Evolutionary conservation across 108 stramenopile species (phyloP).

Genomic region (Nitzschia sp.): DNA sequence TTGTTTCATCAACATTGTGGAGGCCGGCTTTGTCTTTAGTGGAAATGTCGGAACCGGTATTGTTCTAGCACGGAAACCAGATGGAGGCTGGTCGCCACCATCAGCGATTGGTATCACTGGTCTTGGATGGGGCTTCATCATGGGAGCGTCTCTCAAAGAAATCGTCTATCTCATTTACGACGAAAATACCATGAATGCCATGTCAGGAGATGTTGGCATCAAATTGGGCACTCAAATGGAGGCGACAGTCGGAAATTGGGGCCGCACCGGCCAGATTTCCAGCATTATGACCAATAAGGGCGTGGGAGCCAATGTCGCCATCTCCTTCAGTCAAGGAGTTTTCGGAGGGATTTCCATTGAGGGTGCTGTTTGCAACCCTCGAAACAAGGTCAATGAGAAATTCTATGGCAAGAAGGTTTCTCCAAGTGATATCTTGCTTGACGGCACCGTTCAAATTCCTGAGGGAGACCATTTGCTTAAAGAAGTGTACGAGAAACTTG

Average conservation of each 20-base stretch:
- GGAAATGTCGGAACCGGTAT: slow-evolving; percentile 72
- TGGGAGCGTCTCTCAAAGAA: slow-evolving; percentile 13
- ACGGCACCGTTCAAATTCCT: slow-evolving; percentile 11
- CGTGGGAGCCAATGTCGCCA: slow-evolving; percentile 13
- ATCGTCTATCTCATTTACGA: slow-evolving; percentile 31
- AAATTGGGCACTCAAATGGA: slow-evolving; percentile 14
- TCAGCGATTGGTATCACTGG: slow-evolving; percentile 57
- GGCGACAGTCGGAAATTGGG: slow-evolving; percentile 7
- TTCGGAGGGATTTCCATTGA: slow-evolving; percentile 28
- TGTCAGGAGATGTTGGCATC: slow-evolving; percentile 16
- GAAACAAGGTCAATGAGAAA: slow-evolving; percentile 13
- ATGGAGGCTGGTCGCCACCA: slow-evolving; percentile 67
- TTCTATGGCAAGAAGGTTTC: slow-evolving; percentile 26
- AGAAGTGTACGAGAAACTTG: slow-evolving; percentile 11
- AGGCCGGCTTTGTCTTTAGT: slow-evolving; percentile 71
- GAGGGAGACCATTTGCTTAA: slow-evolving; percentile 7
- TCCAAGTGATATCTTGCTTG: slow-evolving; percentile 13
- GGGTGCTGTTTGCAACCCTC: slow-evolving; percentile 21
- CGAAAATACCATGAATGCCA: slow-evolving; percentile 15
- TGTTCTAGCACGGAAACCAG: slow-evolving; percentile 49
- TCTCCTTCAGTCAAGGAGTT: slow-evolving; percentile 16
- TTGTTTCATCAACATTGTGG: slow-evolving; percentile 58
- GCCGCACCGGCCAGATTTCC: slow-evolving; percentile 6
- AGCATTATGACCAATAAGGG: slow-evolving; percentile 21
- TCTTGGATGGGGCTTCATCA: slow-evolving; percentile 20